Evolutionary conservation across 345 rosid genomes (phyloP), one percentile per base, ranked within the genome.

Genomic region (Tarenaya hassleriana): DNA sequence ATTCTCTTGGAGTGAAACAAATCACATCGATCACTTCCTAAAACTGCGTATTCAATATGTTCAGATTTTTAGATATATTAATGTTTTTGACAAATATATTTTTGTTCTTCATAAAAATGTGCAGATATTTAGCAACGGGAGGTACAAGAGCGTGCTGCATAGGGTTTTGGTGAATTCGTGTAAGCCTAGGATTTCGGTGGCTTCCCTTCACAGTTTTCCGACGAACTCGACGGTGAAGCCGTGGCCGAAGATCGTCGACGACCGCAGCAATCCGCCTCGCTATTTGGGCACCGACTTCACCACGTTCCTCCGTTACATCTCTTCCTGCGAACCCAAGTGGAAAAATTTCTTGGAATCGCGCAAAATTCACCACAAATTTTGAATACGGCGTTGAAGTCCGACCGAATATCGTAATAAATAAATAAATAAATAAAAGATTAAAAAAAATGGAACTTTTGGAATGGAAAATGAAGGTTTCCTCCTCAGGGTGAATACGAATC

Each of bases 81-180:
- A n/a, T n/a, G n/a, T n/a, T n/a, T n/a, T n/a, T n/a, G n/a, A n/a
- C n/a, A n/a, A n/a, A n/a, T n/a, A n/a, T n/a, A n/a, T n/a, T n/a
- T n/a, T n/a, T n/a, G n/a, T n/a, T n/a, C n/a, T n/a, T n/a, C n/a
- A n/a, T n/a, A n/a, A n/a, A n/a, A n/a, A n/a, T n/a, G 11, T 70
- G 45, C 13, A 66, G 97, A 85, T 89, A 57, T 85, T 77, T 68
- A 86, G 97, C 74, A 90, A 90, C 10, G 97, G 97, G 43, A 86
- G 70, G 50, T 90, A 84, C 75, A 86, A 77, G 57, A 90, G 97
- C 48, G 94, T 90, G 63, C 1, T 90, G 49, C 95, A 90, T 50
- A 73, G 95, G 38, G 95, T 86, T 5, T 46, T 75, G 9, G 91
- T 80, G 34, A 90, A 90, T 44, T 65, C 88, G 0, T 27, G 38